Evolutionary conservation across 2,329 filamentous ascomycete genomes (phyloP).

Genomic region (Monilinia vaccinii-corymbosi): DNA sequence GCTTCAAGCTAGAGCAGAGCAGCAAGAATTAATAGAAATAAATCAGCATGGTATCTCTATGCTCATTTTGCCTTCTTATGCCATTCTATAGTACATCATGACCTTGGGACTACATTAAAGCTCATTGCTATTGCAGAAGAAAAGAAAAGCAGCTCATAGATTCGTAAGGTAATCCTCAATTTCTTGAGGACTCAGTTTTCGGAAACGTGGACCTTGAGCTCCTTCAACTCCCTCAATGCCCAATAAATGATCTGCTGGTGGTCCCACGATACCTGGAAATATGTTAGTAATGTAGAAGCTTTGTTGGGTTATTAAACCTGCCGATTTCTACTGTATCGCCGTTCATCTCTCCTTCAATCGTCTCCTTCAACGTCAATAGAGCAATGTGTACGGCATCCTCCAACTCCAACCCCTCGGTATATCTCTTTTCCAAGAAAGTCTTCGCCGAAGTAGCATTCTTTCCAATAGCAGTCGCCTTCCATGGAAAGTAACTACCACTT

Average conservation of each 20-base stretch:
- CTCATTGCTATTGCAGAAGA: constrained; percentile 11
- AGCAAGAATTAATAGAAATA: neutral
- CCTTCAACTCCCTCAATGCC: constrained; percentile 85
- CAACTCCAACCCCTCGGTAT: constrained; percentile 91
- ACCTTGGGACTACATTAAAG: constrained; percentile 15
- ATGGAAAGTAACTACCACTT: constrained; percentile 97
- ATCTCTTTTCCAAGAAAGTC: constrained; percentile 98
- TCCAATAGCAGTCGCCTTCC: constrained; percentile 98
- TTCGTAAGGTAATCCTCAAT: constrained; percentile 99
- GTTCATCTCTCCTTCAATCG: constrained; percentile 98
- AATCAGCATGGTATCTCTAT: constrained; percentile 23
- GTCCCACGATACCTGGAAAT: constrained; percentile 76
- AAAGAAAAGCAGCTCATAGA: constrained; percentile 46
- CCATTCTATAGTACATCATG: constrained; percentile 32
- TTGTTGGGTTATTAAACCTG: constrained; percentile 36
- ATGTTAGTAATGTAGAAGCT: constrained; percentile 18
- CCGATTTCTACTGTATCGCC: constrained; percentile 97
- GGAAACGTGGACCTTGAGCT: constrained; percentile 76
- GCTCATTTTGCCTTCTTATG: constrained; percentile 27
- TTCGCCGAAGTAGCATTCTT: constrained; percentile 98
- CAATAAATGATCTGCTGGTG: constrained; percentile 85
- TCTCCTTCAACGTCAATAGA: constrained; percentile 94
- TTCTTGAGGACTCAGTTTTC: constrained; percentile 92
- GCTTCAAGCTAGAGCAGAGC: neutral
- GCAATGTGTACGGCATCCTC: constrained; percentile 99